Conservation (phyloP, 805 yeast genomes). For the Tetrapisispora pingtungensis region DNA sequence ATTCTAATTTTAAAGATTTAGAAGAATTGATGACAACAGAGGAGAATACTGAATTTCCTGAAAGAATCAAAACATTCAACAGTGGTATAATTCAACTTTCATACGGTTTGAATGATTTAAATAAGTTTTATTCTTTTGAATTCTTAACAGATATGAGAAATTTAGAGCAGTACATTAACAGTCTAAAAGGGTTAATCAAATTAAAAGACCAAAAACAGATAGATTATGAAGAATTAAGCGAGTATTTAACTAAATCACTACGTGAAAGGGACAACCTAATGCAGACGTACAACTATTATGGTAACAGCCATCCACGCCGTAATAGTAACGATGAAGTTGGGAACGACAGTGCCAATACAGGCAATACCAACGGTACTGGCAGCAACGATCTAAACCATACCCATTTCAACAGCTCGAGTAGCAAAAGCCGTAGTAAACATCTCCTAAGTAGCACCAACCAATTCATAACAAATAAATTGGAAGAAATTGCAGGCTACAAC, state of each 20-base stretch:
- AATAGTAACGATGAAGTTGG: too few relatives aligned
- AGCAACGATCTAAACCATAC: too few relatives aligned
- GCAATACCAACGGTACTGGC: too few relatives aligned
- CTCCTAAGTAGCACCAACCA: slow-evolving; percentile 22
- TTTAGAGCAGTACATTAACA: slow-evolving; percentile 67
- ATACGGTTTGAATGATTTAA: slow-evolving; percentile 34
- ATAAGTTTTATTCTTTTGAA: slow-evolving; percentile 57
- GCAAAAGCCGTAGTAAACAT: background rate
- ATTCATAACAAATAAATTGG: slow-evolving; percentile 46
- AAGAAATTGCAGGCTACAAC: slow-evolving; percentile 53
- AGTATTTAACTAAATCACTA: slow-evolving; percentile 62
- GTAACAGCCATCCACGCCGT: background rate
- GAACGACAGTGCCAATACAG: too few relatives aligned
- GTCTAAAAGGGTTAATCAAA: slow-evolving; percentile 60
- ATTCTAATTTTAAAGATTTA: slow-evolving; percentile 57
- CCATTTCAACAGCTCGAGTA: background rate
- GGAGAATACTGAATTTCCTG: slow-evolving; percentile 13
- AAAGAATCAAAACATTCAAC: slow-evolving; percentile 36
- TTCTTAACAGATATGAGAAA: slow-evolving; percentile 78
- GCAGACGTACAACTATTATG: slow-evolving; percentile 35
- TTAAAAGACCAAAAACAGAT: slow-evolving; percentile 84
- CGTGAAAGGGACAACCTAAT: slow-evolving; percentile 49
- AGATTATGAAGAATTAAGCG: slow-evolving; percentile 78
- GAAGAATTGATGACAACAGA: slow-evolving; percentile 44
- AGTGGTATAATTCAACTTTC: slow-evolving; percentile 38